Base-by-base conservation (phyloP, 1,139 yeast species). In the Blastobotrys petasosporus region DNA sequence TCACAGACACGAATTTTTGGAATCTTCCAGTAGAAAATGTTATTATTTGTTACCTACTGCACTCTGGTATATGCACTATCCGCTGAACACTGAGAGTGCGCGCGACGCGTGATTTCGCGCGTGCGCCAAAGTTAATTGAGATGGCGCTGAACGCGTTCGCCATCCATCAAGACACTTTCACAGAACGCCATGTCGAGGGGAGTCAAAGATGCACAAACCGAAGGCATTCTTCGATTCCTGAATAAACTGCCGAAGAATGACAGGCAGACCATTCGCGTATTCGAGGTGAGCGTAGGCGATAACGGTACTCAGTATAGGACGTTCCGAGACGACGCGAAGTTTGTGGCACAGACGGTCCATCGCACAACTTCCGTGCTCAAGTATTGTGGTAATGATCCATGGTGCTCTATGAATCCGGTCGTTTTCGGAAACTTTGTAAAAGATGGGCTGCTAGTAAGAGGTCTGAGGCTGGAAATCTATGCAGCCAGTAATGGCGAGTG, bases 331-430 rank as follows among this genome's bases (percentile, higher is more conserved):
- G 96, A 90, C 62, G 96, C 97, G 2, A 74, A 75, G 41, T 73
- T 79, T 50, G 85, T 87, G 37, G 96, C 97, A 2, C 94, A 88
- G 51, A 71, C 75, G 47, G 80, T 92, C 30, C 92, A 86, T 66
- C 84, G 83, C 55, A 86, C 97, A 0, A 79, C 76, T 37, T 79
- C 94, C 15, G 94, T 87, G 4, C 64, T 92, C 47, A 90, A 90
- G 47, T 75, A 77, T 48, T 49, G 71, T 47, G 69, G 72, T 46
- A 53, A 63, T 58, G 15, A 65, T 52, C 75, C 81, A 40, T 84
- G 84, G 54, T 85, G 87, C 39, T 85, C 96, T 0, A 70, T 92
- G 46, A 83, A 95, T 0, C 75, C 80, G 0, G 84, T 85, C 39
- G 87, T 86, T 1, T 77, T 88, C 50, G 68, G 78, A 23, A 79